Evolutionary conservation across 257 asterid genomes (phyloP), one percentile per base, ranked within the genome.

Genomic region (Rubia yunnanensis): DNA sequence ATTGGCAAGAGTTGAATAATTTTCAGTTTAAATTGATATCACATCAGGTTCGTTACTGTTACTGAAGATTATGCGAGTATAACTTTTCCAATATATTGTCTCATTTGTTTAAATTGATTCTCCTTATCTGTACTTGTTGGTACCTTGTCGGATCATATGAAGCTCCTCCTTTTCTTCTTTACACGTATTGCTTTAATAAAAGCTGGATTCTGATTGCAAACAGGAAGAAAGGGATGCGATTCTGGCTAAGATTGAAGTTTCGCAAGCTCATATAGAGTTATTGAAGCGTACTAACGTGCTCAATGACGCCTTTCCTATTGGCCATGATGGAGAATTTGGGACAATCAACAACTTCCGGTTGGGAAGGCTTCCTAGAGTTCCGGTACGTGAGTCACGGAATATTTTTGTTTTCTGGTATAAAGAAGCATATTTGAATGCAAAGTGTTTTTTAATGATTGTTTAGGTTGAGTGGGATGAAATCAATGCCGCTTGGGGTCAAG

Each of bases 381-480:
- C 80, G 83, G 99, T 88, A 77, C 64, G 75, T 50, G 39, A 65
- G 71, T 60, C 58, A 31, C 44, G 35, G 22, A 58, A 39, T 23
- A 10, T 30, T 2, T 54, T 36, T 15, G 38, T 36, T 49, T 64
- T 57, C 39, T 34, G 39, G 63, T 17, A 15, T 10, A 57, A 20
- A 14, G 31, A 31, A 30, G 30, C 49, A 44, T 28, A 3, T 65
- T 28, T 64, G 48, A 18, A 64, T 64, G n/a, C 5, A 1, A 18
- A 64, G 4, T 15, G 13, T 56, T 66, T 54, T 36, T 18, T 64
- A 48, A 31, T 0, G 64, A 41, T 14, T 39, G 68, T 48, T 63
- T 70, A 94, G 99, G 99, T 94, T 73, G 99, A 94, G 79, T 94
- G 99, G 99, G 99, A 94, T 70, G 97, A 94, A 89, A 90, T 94